These are phyloP conservation scores for Annulohypoxylon bovei DNA, from an alignment of 495 filamentous ascomycete species.

Conservation along the genomic window DNA sequence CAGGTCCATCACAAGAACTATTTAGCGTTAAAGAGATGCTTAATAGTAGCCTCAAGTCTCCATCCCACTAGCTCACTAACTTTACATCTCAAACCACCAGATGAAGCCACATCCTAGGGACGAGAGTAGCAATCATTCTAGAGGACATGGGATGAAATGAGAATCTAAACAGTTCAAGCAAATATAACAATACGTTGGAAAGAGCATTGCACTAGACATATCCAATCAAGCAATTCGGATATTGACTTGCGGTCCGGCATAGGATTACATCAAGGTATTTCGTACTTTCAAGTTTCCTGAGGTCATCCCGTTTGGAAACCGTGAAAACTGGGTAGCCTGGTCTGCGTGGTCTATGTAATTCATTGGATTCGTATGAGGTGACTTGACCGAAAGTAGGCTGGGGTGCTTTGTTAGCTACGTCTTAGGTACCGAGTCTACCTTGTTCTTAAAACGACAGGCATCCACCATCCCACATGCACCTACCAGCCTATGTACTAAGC, in stretches of 20 bases:
- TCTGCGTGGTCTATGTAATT: background rate
- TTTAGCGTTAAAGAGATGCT: background rate
- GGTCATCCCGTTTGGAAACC: slow-evolving; percentile 20
- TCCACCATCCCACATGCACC: slow-evolving; percentile 14
- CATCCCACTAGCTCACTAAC: background rate
- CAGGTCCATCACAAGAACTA: background rate
- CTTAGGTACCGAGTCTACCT: slow-evolving; percentile 22
- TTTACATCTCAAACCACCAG: background rate
- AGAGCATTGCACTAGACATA: background rate
- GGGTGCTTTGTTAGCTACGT: slow-evolving; percentile 4
- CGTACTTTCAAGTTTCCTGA: slow-evolving; percentile 11
- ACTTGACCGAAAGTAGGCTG: slow-evolving; percentile 28
- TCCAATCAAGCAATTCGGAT: slow-evolving; percentile 23
- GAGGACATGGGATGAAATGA: background rate
- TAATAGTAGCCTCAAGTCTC: background rate
- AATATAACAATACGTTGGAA: background rate
- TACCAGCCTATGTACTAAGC: slow-evolving; percentile 1
- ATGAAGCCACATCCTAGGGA: background rate
- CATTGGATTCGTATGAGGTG: slow-evolving; percentile 6
- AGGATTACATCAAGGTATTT: background rate
- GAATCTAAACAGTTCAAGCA: background rate
- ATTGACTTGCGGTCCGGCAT: slow-evolving; percentile 23
- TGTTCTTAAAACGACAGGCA: slow-evolving; percentile 31
- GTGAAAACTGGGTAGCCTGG: slow-evolving; percentile 6
- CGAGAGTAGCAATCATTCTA: background rate